Evolutionary conservation across 805 yeast species (phyloP).

Genomic region (Brettanomyces bruxellensis): DNA sequence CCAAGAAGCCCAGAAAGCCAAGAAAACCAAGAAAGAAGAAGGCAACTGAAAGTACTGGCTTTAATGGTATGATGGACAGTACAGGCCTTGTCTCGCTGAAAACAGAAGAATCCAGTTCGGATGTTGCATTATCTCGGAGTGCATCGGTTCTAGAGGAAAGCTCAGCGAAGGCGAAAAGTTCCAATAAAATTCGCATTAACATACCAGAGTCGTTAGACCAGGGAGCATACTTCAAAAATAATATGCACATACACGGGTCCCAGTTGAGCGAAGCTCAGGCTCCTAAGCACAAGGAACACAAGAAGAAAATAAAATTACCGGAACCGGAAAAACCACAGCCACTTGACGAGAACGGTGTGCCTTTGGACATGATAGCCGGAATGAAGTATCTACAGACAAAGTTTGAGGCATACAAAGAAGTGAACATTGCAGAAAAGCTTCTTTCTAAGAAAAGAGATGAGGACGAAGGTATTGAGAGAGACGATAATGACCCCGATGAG

Average conservation of each 20-base stretch:
- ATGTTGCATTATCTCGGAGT: neutral
- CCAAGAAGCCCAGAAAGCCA: neutral
- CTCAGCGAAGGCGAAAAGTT: neutral
- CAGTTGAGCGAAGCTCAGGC: neutral
- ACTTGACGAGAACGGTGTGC: constrained; percentile 9
- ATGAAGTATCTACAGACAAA: constrained; percentile 17
- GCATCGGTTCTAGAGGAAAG: neutral
- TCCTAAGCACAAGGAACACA: neutral
- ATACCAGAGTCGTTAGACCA: neutral
- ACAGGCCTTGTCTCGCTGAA: neutral
- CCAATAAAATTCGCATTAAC: neutral
- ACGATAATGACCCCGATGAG: constrained; percentile 15
- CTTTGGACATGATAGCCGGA: constrained; percentile 19
- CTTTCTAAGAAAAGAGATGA: constrained; percentile 19
- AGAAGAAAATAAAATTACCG: neutral
- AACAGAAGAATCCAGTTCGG: neutral
- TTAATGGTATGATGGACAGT: neutral
- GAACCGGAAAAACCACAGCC: constrained; percentile 3
- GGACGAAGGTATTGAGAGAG: constrained; percentile 19
- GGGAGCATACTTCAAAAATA: neutral
- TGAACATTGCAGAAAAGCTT: constrained; percentile 15
- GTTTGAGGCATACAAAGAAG: constrained; percentile 13
- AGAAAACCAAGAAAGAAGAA: neutral
- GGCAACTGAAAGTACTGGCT: neutral
- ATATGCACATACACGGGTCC: neutral